These are phyloP conservation scores for Arthrobotrys entomopaga DNA, from an alignment of 2,329 filamentous ascomycete genomes.

Conservation along the genomic window DNA sequence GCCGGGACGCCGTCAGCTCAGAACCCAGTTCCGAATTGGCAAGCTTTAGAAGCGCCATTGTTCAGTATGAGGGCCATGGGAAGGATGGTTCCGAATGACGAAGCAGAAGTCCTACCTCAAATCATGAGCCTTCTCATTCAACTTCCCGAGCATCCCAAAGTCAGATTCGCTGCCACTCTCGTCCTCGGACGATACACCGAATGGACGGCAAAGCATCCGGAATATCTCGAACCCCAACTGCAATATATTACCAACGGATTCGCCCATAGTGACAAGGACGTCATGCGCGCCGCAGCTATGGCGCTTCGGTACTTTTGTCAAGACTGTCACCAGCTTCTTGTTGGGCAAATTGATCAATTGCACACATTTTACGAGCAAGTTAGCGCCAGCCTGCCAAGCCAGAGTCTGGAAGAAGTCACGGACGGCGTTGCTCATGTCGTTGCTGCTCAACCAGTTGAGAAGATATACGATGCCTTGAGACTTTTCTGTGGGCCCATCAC, in stretches of 20 bases:
- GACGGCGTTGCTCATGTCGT: conserved; percentile 94
- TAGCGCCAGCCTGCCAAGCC: conserved; percentile 82
- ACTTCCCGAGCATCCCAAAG: conserved; percentile 94
- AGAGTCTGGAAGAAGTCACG: conserved; percentile 94
- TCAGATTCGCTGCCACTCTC: conserved; percentile 99
- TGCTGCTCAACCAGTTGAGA: conserved; percentile 80
- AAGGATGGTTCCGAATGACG: conserved; percentile 90
- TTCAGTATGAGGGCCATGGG: conserved; percentile 97
- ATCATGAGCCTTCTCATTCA: conserved; percentile 93
- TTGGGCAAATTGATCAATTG: conserved; percentile 82
- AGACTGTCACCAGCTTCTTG: conserved; percentile 88
- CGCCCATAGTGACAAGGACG: conserved; percentile 85
- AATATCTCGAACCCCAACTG: conserved; percentile 90
- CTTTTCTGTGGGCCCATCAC: conserved; percentile 93
- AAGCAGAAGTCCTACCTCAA: conserved; percentile 85
- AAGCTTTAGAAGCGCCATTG: conserved; percentile 91
- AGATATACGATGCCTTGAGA: conserved; percentile 86
- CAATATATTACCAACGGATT: conserved; percentile 96
- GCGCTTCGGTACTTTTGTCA: conserved; percentile 97
- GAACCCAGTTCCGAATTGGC: conserved; percentile 83
- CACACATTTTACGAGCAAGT: conserved; percentile 93
- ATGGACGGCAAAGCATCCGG: conserved; percentile 93
- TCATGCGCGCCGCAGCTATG: conserved; percentile 88
- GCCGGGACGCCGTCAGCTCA: conserved; percentile 71
- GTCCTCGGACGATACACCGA: conserved; percentile 95